phyloP scores from a whole-genome alignment of 2,329 filamentous ascomycete genomes.

The Magnaporthiopsis poae region DNA sequence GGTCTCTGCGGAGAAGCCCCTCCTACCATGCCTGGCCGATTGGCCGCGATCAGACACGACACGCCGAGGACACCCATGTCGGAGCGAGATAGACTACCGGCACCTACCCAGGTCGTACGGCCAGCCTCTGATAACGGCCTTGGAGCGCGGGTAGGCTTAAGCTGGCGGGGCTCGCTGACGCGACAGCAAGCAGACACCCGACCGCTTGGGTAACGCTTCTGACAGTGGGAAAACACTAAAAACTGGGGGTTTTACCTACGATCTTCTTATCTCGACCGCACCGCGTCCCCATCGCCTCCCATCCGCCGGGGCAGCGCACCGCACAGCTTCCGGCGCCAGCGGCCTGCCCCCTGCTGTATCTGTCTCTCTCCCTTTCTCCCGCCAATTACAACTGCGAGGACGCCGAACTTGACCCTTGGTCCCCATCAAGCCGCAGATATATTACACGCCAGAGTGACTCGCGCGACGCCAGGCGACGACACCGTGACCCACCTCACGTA shows the following conservation, averaged over 20 bases:
- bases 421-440: background rate
- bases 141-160: background rate
- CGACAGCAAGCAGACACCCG: background rate
- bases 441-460: background rate
- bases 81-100: background rate
- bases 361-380: background rate
- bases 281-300: no score
- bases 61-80: background rate
- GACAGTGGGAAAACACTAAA: background rate
- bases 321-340: no score
- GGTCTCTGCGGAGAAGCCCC: background rate
- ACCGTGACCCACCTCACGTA: background rate
- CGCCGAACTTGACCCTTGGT: background rate
- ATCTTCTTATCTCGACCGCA: background rate
- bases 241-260: background rate
- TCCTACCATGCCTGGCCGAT: background rate
- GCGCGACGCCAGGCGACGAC: background rate
- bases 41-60: background rate
- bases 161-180: no score
- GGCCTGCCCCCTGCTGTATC: background rate
- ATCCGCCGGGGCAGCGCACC: no score
- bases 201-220: background rate
- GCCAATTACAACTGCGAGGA: no score
- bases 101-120: background rate
- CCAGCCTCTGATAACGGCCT: background rate